Percentiles rank a stretch among this genome's conserved stretches.
Conservation (phyloP, 345 rosid species). For the Euclidium syriacum region DNA sequence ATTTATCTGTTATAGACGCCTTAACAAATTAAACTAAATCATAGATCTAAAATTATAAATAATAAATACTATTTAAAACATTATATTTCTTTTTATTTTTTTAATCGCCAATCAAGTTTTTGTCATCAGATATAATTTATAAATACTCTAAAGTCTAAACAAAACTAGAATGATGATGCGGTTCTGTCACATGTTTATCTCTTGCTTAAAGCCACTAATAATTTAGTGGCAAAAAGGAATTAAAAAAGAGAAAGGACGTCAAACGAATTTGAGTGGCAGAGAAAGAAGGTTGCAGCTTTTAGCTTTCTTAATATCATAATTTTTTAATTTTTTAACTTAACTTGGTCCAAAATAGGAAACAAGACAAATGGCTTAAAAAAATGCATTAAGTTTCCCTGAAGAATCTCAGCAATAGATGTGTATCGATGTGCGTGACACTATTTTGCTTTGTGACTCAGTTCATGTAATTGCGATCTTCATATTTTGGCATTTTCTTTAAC, state of each 20-base stretch:
- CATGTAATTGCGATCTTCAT: slow-evolving; percentile 4
- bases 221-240: not conserved
- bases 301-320: not conserved
- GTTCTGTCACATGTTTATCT: slow-evolving; percentile 20
- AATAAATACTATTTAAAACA: too few species aligned
- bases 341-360: slow-evolving; percentile 30
- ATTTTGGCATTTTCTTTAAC: not conserved
- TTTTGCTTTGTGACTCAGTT: slow-evolving; percentile 25
- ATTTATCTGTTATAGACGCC: too few species aligned
- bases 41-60: too few species aligned
- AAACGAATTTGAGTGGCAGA: slow-evolving; percentile 24
- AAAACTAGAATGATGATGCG: not conserved
- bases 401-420: slow-evolving; percentile 27
- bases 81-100: too few species aligned
- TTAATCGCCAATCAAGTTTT: too few species aligned
- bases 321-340: not conserved
- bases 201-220: slow-evolving; percentile 1
- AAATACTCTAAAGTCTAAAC: too few species aligned
- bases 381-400: slow-evolving; percentile 24
- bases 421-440: slow-evolving; percentile 30
- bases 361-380: slow-evolving; percentile 17
- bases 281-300: slow-evolving; percentile 29
- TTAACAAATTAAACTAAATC: too few species aligned
- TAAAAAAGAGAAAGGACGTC: slow-evolving; percentile 1
- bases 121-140: too few species aligned